Evolutionary conservation across 768 basidiomycete genomes (phyloP).

Genomic region (Kwoniella dendrophila): DNA sequence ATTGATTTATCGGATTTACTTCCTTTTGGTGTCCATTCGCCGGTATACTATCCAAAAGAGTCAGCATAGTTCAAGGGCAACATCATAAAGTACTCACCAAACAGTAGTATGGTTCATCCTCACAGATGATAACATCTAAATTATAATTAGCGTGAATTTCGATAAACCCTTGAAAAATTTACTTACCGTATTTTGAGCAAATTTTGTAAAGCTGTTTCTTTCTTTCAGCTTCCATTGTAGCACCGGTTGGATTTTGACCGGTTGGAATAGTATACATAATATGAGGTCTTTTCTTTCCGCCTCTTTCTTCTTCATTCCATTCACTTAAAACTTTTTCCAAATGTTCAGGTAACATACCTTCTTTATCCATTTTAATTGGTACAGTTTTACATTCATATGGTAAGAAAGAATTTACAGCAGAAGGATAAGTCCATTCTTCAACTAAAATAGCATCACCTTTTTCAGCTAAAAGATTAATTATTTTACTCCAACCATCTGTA

Average conservation of each 20-base stretch:
- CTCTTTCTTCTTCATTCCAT: conserved; percentile 68
- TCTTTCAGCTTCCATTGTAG: conserved; percentile 67
- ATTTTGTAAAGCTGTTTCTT: conserved; percentile 81
- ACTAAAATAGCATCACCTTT: conserved; percentile 57
- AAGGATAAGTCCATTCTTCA: conserved; percentile 71
- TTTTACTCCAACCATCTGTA: conserved; percentile 63
- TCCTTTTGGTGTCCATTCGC: conserved; percentile 56
- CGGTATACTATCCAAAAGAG: conserved; percentile 33
- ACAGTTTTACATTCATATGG: conserved; percentile 40
- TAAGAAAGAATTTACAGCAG: conserved; percentile 57
- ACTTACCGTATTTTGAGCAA: conserved; percentile 73
- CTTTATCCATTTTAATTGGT: conserved; percentile 67
- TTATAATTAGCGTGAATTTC: conserved; percentile 3
- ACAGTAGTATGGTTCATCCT: conserved; percentile 83
- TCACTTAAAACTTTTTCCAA: conserved; percentile 65
- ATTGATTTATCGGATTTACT: conserved; percentile 23
- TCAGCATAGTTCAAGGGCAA: not conserved
- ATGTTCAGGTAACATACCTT: conserved; percentile 68
- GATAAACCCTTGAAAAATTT: not conserved
- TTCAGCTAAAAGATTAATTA: conserved; percentile 62
- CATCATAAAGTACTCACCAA: too few relatives aligned
- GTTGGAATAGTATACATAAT: conserved; percentile 64
- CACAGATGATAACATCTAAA: conserved; percentile 73
- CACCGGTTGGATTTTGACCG: conserved; percentile 82
- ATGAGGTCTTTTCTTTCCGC: conserved; percentile 64